Evolutionary conservation across 2,329 filamentous ascomycete genomes (phyloP).

Genomic region (Beauveria asiatica): DNA sequence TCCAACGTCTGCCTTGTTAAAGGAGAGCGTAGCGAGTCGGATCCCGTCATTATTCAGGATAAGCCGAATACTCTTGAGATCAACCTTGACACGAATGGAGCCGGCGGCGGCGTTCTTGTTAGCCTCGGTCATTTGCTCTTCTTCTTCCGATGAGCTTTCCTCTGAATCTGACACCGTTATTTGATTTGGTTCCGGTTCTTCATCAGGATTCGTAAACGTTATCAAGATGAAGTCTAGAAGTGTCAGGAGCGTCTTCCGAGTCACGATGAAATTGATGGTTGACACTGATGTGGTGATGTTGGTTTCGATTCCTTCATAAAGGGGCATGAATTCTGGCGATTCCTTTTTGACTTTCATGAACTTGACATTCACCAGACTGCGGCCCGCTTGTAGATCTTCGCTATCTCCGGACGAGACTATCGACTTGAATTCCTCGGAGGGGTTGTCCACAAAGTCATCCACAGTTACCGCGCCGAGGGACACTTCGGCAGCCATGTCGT

Average conservation of each 20-base stretch:
- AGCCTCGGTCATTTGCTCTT: constrained; percentile 27
- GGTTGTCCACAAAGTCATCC: constrained; percentile 90
- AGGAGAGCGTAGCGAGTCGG: constrained; percentile 79
- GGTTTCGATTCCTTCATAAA: constrained; percentile 87
- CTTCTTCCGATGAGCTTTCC: constrained; percentile 30
- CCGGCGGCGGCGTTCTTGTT: constrained; percentile 39
- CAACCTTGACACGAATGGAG: constrained; percentile 87
- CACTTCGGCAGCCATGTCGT: constrained; percentile 89
- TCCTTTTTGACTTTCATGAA: constrained; percentile 82
- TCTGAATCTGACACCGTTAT: constrained; percentile 27
- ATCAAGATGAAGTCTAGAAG: constrained; percentile 87
- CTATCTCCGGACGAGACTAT: constrained; percentile 79
- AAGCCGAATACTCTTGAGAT: constrained; percentile 85
- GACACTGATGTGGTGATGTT: constrained; percentile 88
- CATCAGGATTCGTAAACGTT: constrained; percentile 65
- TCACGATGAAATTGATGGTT: constrained; percentile 93
- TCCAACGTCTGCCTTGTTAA: constrained; percentile 86
- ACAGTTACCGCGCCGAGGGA: constrained; percentile 78
- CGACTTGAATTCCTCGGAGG: constrained; percentile 85
- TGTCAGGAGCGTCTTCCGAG: constrained; percentile 82
- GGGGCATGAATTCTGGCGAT: constrained; percentile 86
- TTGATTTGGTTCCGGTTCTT: constrained; percentile 17
- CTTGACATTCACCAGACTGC: constrained; percentile 80
- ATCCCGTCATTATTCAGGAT: constrained; percentile 98
- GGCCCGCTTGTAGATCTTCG: constrained; percentile 65